A percentile compares a stretch with the other conserved stretches of the same genome.
These are phyloP conservation scores for Crepidotus variabilis DNA, from an alignment of 768 basidiomycete species.

Conservation along the genomic window DNA sequence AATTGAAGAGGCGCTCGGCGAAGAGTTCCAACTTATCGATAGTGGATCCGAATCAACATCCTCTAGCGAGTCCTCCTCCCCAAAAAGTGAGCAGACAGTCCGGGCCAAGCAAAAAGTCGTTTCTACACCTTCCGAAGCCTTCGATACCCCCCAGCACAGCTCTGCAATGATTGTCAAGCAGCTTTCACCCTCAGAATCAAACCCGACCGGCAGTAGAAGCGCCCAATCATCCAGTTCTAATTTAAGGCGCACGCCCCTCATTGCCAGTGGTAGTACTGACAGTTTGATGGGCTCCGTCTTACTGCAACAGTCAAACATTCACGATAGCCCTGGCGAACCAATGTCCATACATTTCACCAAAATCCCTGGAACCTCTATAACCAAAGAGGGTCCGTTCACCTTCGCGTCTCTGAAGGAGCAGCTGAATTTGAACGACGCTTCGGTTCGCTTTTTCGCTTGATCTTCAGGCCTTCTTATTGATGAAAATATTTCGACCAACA, in stretches of 20 bases:
- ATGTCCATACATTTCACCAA: conserved; percentile 37
- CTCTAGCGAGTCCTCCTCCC: conserved; percentile 8
- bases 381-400: conserved; percentile 17
- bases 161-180: not conserved
- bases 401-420: conserved; percentile 17
- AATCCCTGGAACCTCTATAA: conserved; percentile 17
- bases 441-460: not conserved
- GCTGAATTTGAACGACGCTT: conserved; percentile 35
- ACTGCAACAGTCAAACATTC: not conserved
- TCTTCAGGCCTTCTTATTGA: not conserved
- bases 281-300: not conserved
- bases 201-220: not conserved
- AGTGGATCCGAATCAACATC: not conserved
- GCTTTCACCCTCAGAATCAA: not conserved
- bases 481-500: not conserved
- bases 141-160: not conserved
- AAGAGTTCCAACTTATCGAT: conserved; percentile 11
- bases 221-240: not conserved
- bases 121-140: not conserved
- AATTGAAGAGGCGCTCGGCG: conserved; percentile 20
- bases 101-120: conserved; percentile 5
- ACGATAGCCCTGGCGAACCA: conserved; percentile 6
- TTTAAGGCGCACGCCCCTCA: not conserved
- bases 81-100: conserved; percentile 21
- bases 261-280: not conserved